Conservation (phyloP, 805 yeast species). For the Metschnikowia gelsemii region DNA sequence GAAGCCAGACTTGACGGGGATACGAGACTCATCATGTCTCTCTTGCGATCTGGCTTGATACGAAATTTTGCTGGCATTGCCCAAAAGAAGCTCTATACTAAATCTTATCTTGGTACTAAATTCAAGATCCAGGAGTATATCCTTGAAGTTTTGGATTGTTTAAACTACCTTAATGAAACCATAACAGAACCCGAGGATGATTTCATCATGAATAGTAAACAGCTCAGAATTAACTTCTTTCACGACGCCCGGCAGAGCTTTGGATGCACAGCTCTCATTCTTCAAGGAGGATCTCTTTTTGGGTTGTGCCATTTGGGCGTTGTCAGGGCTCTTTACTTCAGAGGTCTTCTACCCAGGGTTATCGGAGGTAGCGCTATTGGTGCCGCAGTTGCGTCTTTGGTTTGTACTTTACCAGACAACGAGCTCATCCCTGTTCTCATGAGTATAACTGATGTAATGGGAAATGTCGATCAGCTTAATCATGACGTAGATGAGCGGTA, state of each 20-base stretch:
- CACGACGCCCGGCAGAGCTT: constrained; percentile 83
- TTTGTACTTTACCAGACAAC: constrained; percentile 68
- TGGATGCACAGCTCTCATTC: constrained; percentile 85
- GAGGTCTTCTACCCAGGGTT: constrained; percentile 76
- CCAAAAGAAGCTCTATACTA: constrained; percentile 71
- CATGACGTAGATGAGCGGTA: constrained; percentile 58
- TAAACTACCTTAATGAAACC: constrained; percentile 56
- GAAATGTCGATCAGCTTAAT: constrained; percentile 46
- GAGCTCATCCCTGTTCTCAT: constrained; percentile 54
- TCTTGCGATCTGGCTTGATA: constrained; percentile 77
- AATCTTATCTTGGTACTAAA: constrained; percentile 87
- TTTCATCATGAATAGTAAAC: constrained; percentile 49
- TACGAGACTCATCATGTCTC: constrained; percentile 55
- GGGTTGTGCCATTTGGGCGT: constrained; percentile 95
- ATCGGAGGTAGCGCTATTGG: constrained; percentile 94
- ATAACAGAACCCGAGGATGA: constrained; percentile 30
- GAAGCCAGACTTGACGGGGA: constrained; percentile 63
- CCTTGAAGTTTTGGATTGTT: constrained; percentile 66
- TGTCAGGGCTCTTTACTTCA: constrained; percentile 73
- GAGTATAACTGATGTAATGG: constrained; percentile 40
- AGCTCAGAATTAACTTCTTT: constrained; percentile 68
- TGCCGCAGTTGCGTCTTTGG: constrained; percentile 84
- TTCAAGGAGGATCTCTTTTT: constrained; percentile 94
- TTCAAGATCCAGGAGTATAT: constrained; percentile 83
- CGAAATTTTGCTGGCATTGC: constrained; percentile 92